Evolutionary conservation across 1,139 yeast genomes (phyloP), one percentile per base, ranked within the genome.

Genomic region (Pichia sp.): DNA sequence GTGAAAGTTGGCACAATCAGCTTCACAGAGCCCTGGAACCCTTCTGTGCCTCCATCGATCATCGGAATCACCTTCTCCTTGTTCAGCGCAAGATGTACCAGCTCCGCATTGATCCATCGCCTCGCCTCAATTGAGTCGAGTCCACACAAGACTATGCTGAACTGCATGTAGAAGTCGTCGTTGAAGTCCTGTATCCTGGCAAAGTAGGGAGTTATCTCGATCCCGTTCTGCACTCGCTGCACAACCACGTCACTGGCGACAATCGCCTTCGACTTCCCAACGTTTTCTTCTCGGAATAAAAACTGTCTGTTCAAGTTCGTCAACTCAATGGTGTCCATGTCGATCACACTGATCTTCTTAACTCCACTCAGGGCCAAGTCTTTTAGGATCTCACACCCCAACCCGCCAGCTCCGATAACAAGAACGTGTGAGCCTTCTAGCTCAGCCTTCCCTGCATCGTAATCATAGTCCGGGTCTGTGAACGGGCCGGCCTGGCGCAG

Each of bases 31-130:
- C 99, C 99, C 61, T 89, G 79, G 65, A 93, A 87, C 0, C 98
- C 98, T 66, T 93, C 98, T 0, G 97, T 87, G 2, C 98, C 99
- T 2, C 98, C 98, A 67, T 93, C 99, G 36, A 93, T 82, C 67
- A 93, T 71, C 0, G 98, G 97, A 45, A 89, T 85, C 36, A 88
- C 71, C 1, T 75, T 70, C 10, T 71, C 70, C 29, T 58, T 46
- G 7, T 57, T 49, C 2, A 53, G 47, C 3, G 69, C 68, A 8
- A 67, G 54, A 49, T 79, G 80, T 1, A 87, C 82, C 47, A 93
- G 71, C 8, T 84, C 83, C 16, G 89, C 84, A 69, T 92, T 93
- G 59, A 92, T 87, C 95, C 96, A 92, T 54, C 98, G 73, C 44
- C 99, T 75, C 0, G 98, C 97, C 63, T 86, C 95, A 8, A 93